A percentile compares a stretch with the other conserved stretches of the same genome.
Evolutionary conservation across 306 rosid species (phyloP).

Genomic region (Gastrolobium bilobum): DNA sequence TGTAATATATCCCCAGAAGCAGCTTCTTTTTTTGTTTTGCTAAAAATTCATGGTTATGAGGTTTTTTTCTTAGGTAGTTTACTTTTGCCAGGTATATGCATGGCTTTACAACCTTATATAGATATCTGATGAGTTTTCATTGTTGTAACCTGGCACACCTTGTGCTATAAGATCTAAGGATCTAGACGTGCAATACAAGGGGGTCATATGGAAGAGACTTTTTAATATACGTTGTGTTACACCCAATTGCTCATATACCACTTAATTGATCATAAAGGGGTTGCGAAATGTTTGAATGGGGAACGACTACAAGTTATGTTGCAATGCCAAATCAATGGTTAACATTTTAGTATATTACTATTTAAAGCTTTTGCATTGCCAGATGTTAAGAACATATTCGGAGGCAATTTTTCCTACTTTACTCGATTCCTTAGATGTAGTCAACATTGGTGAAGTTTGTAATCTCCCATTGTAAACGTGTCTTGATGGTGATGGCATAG

Average conservation of each 20-base stretch:
- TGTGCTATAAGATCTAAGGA: not conserved
- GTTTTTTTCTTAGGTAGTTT: slow-evolving; percentile 31
- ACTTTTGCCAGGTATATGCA: not conserved
- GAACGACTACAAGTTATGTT: not conserved
- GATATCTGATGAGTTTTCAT: not conserved
- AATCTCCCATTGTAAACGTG: not conserved
- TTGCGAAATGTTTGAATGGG: not conserved
- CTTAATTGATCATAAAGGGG: not conserved
- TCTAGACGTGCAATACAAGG: not conserved
- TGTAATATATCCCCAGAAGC: slow-evolving; percentile 1
- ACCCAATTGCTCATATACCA: not conserved
- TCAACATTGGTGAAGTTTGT: not conserved
- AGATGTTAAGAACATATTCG: not conserved
- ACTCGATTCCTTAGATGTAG: not conserved
- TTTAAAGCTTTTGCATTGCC: not conserved
- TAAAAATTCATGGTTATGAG: slow-evolving; percentile 6
- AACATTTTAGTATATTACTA: not conserved
- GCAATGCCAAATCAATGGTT: not conserved
- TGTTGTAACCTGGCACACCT: not conserved
- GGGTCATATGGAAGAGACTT: not conserved
- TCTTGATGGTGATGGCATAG: not conserved
- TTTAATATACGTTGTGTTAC: not conserved
- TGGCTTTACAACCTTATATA: slow-evolving; percentile 25
- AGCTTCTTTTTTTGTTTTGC: slow-evolving; percentile 1
- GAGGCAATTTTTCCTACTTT: not conserved